Evolutionary conservation across 768 basidiomycete genomes (phyloP).

Genomic region (Cystobasidium tubakii): DNA sequence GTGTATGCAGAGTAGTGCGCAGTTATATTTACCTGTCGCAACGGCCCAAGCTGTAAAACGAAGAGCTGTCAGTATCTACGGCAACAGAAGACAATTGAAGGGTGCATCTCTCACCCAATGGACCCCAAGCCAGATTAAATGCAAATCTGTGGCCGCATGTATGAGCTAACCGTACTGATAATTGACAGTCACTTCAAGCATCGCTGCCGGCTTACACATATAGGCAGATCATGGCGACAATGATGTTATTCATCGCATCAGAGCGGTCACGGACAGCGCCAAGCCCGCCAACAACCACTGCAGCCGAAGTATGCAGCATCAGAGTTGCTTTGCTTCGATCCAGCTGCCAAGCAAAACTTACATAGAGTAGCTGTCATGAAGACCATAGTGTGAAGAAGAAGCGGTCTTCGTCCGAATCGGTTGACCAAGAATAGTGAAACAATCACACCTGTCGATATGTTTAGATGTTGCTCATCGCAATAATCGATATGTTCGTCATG

Average conservation of each 20-base stretch:
- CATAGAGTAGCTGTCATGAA: slow-evolving; percentile 48
- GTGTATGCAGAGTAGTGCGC: too few relatives aligned
- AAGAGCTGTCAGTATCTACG: not conserved
- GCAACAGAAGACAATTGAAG: not conserved
- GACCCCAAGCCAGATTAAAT: slow-evolving; percentile 50
- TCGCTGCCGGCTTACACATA: not conserved
- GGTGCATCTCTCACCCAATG: slow-evolving; percentile 44
- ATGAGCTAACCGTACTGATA: not conserved
- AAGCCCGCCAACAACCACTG: slow-evolving; percentile 47
- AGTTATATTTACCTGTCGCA: not conserved
- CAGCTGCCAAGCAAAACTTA: too few relatives aligned
- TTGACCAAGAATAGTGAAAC: slow-evolving; percentile 41
- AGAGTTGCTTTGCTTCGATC: not conserved
- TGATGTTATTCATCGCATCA: not conserved
- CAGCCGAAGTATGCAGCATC: not conserved
- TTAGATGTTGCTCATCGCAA: too few relatives aligned
- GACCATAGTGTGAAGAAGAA: slow-evolving; percentile 47
- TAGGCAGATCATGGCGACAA: slow-evolving; percentile 26
- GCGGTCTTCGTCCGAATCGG: slow-evolving; percentile 48
- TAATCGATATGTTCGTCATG: not conserved
- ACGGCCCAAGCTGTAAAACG: not conserved
- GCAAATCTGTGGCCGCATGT: slow-evolving; percentile 40
- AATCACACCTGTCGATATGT: slow-evolving; percentile 33
- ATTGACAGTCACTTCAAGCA: not conserved
- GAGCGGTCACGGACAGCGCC: slow-evolving; percentile 39